Base-by-base conservation (phyloP, 2,329 filamentous ascomycete species). In the Colletotrichum sp. region DNA sequence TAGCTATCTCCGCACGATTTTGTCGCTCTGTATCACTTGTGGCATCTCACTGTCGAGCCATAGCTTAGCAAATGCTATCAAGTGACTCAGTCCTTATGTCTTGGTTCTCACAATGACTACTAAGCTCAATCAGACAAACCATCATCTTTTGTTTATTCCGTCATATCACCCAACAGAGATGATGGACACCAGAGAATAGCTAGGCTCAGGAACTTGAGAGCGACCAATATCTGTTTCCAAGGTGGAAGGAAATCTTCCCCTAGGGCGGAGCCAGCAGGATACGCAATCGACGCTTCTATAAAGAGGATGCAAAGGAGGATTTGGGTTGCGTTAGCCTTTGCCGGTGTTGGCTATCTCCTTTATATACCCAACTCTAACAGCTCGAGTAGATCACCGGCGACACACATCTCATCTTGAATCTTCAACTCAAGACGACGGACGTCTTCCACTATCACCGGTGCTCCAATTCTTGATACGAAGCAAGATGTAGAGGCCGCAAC, bases 111-210 rank as follows among this genome's bases (percentile, higher is more conserved):
- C 4, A 52, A 0, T 52, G 6, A 13, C 43, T 21, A 21, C 1
- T 0, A 52, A 21, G 0, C 0, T 21, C 43, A 0, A 21, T 52
- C 0, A 21, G n/a, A 43, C 18, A 10, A 0, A 52, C 6, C 43
- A 21, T 52, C 10, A 1, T 24, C 43, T 52, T 0, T 21, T 13
- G 0, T 52, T 21, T 7, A 21, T 24, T 52, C 10, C 0, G 43
- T 52, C 0, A 1, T 13, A 21, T 21, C 43, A 52, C n/a, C n/a
- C 6, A 12, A 21, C 43, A 52, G 43, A 21, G 10, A 52, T 24
- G 12, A 52, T 21, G 43, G 0, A 21, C 43, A 21, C 43, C 0
- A 52, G 43, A 13, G n/a, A 21, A 13, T 52, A 1, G n/a, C 10
- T 4, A 21, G 43, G 15, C 39, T 12, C 10, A 12, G 1, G 43